phyloP scores from a whole-genome alignment of 2,329 filamentous ascomycete genomes.

The Claviceps sp. region DNA sequence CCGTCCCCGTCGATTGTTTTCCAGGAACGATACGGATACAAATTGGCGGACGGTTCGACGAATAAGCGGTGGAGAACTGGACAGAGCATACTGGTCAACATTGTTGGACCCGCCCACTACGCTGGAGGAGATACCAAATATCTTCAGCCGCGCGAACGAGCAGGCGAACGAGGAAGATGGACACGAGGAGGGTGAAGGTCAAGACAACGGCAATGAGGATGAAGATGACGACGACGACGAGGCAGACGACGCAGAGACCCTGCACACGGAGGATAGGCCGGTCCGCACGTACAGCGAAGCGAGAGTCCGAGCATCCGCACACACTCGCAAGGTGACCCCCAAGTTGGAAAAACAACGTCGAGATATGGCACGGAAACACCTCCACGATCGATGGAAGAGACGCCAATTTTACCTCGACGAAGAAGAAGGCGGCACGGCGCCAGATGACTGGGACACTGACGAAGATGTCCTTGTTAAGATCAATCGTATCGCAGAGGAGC shows the following conservation, averaged over 20 bases:
- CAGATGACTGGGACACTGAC: conserved; percentile 48
- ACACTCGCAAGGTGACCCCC: conserved; percentile 21
- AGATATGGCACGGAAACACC: conserved; percentile 34
- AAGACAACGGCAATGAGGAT: conserved; percentile 10
- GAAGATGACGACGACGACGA: conserved; percentile 13
- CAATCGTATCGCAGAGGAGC: conserved; percentile 21
- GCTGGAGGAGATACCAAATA: conserved; percentile 27
- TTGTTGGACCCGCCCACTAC: conserved; percentile 32
- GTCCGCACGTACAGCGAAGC: conserved; percentile 25
- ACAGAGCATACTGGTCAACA: conserved; percentile 28
- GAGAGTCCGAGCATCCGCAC: conserved; percentile 23
- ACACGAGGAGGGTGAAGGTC: conserved; percentile 13
- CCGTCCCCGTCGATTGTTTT: conserved; percentile 15
- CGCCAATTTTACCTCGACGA: conserved; percentile 74
- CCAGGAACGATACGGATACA: conserved; percentile 19
- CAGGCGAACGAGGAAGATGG: conserved; percentile 13
- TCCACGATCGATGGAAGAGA: conserved; percentile 62
- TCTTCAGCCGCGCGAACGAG: conserved; percentile 20
- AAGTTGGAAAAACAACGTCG: conserved; percentile 26
- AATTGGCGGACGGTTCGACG: conserved; percentile 22
- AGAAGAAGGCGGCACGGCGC: conserved; percentile 60
- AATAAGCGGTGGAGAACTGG: conserved; percentile 17
- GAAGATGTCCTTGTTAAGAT: conserved; percentile 38
- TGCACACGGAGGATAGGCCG: conserved; percentile 1
- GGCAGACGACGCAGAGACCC: conserved; percentile 11